Conservation (phyloP, 192 early-diverging fungal species). For the Borealophlyctis nickersoniae region DNA sequence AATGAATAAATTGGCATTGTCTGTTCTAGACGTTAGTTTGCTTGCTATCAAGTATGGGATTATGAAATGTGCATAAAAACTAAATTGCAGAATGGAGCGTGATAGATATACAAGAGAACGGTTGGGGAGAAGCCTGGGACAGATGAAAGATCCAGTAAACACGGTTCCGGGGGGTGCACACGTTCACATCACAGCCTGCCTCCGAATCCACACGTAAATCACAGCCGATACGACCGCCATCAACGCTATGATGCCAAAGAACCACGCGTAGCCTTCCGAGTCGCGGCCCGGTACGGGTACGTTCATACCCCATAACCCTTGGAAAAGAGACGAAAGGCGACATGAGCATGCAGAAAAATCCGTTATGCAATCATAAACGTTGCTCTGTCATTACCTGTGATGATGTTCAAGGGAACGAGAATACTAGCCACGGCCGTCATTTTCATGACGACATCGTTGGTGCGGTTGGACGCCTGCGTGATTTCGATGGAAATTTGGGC, state of each 20-base stretch:
- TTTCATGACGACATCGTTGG: conserved; percentile 83
- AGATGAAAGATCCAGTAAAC: too few species aligned
- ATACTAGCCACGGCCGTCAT: conserved; percentile 87
- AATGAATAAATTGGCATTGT: too few species aligned
- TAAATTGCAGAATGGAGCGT: too few species aligned
- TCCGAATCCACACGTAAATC: conserved; percentile 18
- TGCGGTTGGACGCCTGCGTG: conserved; percentile 65
- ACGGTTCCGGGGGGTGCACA: too few species aligned
- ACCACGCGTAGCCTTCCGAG: conserved; percentile 41
- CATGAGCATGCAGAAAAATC: background rate
- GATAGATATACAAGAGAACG: too few species aligned
- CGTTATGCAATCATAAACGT: background rate
- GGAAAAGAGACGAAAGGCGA: background rate
- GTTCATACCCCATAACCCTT: conserved; percentile 49
- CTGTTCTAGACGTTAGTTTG: too few species aligned
- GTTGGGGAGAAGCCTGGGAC: too few species aligned
- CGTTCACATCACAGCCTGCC: conserved; percentile 17
- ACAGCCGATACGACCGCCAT: conserved; percentile 29
- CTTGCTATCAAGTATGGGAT: too few species aligned
- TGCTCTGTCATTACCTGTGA: conserved; percentile 66
- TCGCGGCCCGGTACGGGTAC: conserved; percentile 48
- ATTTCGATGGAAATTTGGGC: conserved; percentile 76
- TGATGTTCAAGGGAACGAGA: conserved; percentile 84
- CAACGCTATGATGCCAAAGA: conserved; percentile 33
- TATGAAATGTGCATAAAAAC: too few species aligned